phyloP scores from a whole-genome alignment of 768 basidiomycete genomes.

The Leccinum truebloodii region DNA sequence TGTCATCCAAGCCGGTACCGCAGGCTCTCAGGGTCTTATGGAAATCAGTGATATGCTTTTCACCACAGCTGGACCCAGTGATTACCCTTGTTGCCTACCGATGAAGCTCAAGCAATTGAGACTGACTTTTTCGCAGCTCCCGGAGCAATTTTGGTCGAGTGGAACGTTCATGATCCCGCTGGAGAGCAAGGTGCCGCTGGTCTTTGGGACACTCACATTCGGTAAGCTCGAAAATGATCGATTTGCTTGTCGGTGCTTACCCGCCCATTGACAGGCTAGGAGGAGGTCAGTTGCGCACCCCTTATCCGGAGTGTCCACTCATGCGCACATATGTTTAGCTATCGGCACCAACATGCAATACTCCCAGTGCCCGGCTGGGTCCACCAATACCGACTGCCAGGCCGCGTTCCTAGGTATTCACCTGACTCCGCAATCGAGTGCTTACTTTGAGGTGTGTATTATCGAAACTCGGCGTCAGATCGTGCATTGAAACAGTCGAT shows the following conservation, averaged over 20 bases:
- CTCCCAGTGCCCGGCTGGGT: constrained; percentile 43
- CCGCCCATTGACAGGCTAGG: constrained; percentile 22
- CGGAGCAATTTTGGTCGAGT: constrained; percentile 52
- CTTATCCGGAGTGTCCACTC: background rate
- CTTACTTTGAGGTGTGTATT: constrained; percentile 58
- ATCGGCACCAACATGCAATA: constrained; percentile 53
- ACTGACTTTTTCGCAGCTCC: constrained; percentile 27
- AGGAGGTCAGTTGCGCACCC: constrained; percentile 19
- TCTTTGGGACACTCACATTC: constrained; percentile 51
- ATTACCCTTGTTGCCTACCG: background rate
- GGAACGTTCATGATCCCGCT: constrained; percentile 60
- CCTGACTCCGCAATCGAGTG: constrained; percentile 51
- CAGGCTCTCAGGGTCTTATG: constrained; percentile 47
- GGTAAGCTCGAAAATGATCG: constrained; percentile 13
- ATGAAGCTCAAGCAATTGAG: background rate
- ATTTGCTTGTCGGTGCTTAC: background rate
- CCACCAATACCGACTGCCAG: constrained; percentile 46
- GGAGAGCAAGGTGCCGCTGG: constrained; percentile 54
- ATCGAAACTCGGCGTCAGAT: background rate
- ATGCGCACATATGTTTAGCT: constrained; percentile 31
- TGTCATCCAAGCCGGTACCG: constrained; percentile 46
- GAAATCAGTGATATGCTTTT: constrained; percentile 70
- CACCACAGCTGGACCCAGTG: constrained; percentile 51
- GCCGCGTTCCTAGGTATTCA: constrained; percentile 70
- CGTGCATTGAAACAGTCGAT: background rate